Percentiles rank a stretch among this genome's conserved stretches.
Evolutionary conservation across 768 basidiomycete species (phyloP).

Genomic region (Terana coerulea): DNA sequence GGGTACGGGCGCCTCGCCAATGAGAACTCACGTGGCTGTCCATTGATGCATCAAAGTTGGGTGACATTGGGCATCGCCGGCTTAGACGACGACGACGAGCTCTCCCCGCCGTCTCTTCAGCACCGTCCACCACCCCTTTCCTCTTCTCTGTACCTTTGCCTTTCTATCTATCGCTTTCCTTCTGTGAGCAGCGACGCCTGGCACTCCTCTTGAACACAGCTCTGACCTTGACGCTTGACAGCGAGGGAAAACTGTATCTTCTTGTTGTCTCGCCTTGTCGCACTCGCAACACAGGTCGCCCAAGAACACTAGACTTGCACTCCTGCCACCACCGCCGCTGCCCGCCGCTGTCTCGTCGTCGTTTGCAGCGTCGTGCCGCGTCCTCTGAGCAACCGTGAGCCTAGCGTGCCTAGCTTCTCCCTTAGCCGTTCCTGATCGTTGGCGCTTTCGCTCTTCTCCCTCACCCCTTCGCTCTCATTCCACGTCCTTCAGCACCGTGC

Average conservation of each 20-base stretch:
- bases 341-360: not conserved
- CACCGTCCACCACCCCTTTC: slow-evolving; percentile 6
- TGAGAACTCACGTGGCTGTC: not conserved
- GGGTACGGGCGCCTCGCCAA: slow-evolving; percentile 2
- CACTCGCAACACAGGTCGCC: not conserved
- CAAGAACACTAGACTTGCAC: not conserved
- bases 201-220: not conserved
- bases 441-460: slow-evolving; percentile 2
- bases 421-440: slow-evolving; percentile 3
- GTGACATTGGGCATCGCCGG: slow-evolving; percentile 13
- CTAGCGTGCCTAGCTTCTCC: slow-evolving; percentile 7
- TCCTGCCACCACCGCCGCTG: slow-evolving; percentile 2
- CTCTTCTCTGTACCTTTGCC: slow-evolving; percentile 4
- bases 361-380: not conserved
- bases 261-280: slow-evolving; percentile 3
- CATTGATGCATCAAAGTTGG: slow-evolving; percentile 5
- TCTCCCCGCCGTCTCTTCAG: slow-evolving; percentile 2
- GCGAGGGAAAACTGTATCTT: slow-evolving; percentile 11
- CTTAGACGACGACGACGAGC: slow-evolving; percentile 9
- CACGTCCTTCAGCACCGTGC: not conserved
- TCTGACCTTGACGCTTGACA: not conserved
- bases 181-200: too few relatives aligned
- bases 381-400: not conserved
- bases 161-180: not conserved
- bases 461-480: not conserved